These are phyloP conservation scores for Clonostachys solani DNA, from an alignment of 2,329 filamentous ascomycete species.

Conservation along the genomic window DNA sequence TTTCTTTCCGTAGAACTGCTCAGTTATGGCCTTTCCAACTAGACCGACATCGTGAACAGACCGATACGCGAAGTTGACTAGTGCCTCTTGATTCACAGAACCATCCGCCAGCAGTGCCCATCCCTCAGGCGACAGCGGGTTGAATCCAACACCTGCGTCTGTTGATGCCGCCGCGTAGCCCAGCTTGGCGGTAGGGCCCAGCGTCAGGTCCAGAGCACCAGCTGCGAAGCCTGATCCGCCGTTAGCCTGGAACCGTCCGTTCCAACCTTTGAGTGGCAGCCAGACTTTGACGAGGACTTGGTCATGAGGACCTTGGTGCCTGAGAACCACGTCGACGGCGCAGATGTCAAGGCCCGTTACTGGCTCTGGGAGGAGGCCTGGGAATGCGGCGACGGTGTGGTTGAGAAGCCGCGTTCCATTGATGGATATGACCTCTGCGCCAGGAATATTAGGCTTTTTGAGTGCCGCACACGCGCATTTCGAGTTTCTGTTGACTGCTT, in stretches of 20 bases:
- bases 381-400: too few relatives aligned
- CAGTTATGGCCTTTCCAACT: constrained; percentile 30
- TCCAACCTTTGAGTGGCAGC: constrained; percentile 17
- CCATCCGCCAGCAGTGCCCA: constrained; percentile 6
- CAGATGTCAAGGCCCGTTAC: constrained; percentile 3
- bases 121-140: not conserved
- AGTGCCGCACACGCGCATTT: too few relatives aligned
- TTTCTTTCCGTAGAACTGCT: constrained; percentile 29
- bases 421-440: too few relatives aligned
- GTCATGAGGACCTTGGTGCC: constrained; percentile 3
- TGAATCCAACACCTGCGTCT: constrained; percentile 3
- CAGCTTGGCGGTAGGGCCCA: constrained; percentile 6
- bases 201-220: constrained; percentile 5
- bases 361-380: too few relatives aligned
- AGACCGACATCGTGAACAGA: constrained; percentile 10
- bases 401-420: too few relatives aligned
- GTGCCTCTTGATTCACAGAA: constrained; percentile 11
- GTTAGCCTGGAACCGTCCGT: constrained; percentile 18
- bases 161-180: constrained; percentile 9
- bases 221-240: constrained; percentile 22
- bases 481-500: too few relatives aligned
- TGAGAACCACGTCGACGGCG: constrained; percentile 8
- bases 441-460: too few relatives aligned
- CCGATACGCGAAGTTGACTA: constrained; percentile 15
- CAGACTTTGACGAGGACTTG: constrained; percentile 7